phyloP scores from a whole-genome alignment of 108 stramenopile species.

The Nannochloropsis gaditana region DNA sequence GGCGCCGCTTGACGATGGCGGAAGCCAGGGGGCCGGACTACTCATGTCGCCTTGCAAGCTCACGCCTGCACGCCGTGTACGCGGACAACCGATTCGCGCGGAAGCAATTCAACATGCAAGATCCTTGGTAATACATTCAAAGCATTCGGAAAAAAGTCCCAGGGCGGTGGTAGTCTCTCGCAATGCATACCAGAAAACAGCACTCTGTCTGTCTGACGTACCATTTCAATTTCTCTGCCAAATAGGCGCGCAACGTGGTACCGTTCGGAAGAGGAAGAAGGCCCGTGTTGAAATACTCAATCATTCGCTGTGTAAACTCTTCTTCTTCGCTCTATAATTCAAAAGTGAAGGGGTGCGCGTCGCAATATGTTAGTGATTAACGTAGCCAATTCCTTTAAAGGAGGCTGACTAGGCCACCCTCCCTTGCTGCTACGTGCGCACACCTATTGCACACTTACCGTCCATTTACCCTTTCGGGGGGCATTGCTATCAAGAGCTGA shows the following conservation, averaged over 20 bases:
- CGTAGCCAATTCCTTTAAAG: neutral
- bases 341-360: neutral
- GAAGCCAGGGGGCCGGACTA: too few species aligned
- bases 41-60: too few species aligned
- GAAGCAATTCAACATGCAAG: too few species aligned
- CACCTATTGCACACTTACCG: slow-evolving; percentile 27
- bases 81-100: too few species aligned
- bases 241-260: slow-evolving; percentile 75
- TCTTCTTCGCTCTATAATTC: slow-evolving; percentile 71
- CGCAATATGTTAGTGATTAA: neutral
- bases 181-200: too few species aligned
- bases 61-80: too few species aligned
- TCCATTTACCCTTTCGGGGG: slow-evolving; percentile 36
- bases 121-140: too few species aligned
- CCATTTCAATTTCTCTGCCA: slow-evolving; percentile 90
- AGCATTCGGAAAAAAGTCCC: too few species aligned
- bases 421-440: neutral
- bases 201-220: neutral
- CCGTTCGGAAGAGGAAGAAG: slow-evolving; percentile 81
- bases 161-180: too few species aligned
- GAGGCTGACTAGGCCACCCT: neutral
- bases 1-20: too few species aligned
- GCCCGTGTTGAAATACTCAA: slow-evolving; percentile 80
- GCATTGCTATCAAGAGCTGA: neutral
- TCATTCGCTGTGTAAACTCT: slow-evolving; percentile 76